Percentiles rank a stretch among this genome's conserved stretches.
Conservation (phyloP, 2,329 filamentous ascomycete genomes). For the Trichophyton rubrum region DNA sequence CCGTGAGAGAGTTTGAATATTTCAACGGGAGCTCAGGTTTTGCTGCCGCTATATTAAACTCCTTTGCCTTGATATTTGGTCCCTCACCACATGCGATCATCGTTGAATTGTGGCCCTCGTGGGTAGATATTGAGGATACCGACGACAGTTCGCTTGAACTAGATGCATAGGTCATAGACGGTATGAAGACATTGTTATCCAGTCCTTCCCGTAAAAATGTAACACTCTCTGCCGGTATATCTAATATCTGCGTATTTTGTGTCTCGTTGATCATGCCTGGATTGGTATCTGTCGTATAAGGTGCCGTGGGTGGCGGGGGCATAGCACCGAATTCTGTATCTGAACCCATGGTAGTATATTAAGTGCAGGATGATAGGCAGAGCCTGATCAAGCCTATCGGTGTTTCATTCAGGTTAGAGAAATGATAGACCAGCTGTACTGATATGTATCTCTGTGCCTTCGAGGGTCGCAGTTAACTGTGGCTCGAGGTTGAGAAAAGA, state of each 20-base stretch:
- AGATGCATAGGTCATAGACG: constrained; percentile 4
- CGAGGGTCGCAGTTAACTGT: background rate
- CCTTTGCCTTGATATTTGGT: background rate
- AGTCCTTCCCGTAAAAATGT: background rate
- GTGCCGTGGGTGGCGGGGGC: background rate
- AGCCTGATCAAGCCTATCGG: background rate
- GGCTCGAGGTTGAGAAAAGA: background rate
- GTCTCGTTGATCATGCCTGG: background rate
- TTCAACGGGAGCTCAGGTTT: constrained; percentile 1
- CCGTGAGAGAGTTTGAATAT: background rate
- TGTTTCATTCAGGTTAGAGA: background rate
- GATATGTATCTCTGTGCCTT: background rate
- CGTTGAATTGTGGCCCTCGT: background rate
- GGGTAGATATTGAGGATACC: constrained; percentile 5
- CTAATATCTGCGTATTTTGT: background rate
- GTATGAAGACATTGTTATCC: background rate
- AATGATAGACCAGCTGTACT: background rate
- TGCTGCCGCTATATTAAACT: background rate
- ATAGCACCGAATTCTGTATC: background rate
- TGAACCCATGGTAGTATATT: background rate
- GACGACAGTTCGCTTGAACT: constrained; percentile 7
- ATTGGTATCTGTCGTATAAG: background rate
- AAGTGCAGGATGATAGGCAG: background rate
- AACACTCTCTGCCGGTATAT: background rate
- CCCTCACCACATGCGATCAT: background rate